Evolutionary conservation across 345 rosid species (phyloP).

Genomic region (Angophora floribunda): DNA sequence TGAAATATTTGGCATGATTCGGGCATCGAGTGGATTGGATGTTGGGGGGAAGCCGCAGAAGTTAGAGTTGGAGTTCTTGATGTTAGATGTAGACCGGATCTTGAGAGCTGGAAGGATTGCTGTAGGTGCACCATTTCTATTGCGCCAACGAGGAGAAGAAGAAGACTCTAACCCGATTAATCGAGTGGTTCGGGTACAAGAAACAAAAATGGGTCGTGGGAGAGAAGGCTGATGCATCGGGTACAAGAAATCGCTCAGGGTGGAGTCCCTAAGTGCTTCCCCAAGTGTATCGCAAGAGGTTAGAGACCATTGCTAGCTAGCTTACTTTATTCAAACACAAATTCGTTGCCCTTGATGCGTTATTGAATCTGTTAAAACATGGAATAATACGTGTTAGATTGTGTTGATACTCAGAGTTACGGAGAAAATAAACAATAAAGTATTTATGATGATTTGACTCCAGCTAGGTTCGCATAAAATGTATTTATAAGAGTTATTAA

Average conservation of each 20-base stretch:
- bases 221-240: conserved; percentile 37
- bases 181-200: conserved; percentile 81
- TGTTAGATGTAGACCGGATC: conserved; percentile 80
- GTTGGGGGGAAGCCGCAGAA: conserved; percentile 50
- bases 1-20: conserved; percentile 67
- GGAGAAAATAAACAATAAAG: neutral
- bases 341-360: neutral
- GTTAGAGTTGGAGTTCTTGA: conserved; percentile 84
- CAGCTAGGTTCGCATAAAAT: neutral
- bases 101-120: conserved; percentile 65
- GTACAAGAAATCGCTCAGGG: conserved; percentile 51
- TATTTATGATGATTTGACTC: neutral
- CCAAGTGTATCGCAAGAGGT: neutral
- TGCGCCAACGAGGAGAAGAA: conserved; percentile 60
- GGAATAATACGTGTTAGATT: neutral
- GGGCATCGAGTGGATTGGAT: conserved; percentile 57
- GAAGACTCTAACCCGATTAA: conserved; percentile 49
- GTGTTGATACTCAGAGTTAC: neutral
- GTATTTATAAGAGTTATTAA: neutral
- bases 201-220: conserved; percentile 93
- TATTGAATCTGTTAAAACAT: neutral
- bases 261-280: conserved; percentile 6
- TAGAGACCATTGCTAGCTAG: neutral
- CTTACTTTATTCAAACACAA: neutral
- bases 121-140: conserved; percentile 74